Base-by-base conservation (phyloP, 1,284 basidiomycete species). In the Ustilago cynodontis region DNA sequence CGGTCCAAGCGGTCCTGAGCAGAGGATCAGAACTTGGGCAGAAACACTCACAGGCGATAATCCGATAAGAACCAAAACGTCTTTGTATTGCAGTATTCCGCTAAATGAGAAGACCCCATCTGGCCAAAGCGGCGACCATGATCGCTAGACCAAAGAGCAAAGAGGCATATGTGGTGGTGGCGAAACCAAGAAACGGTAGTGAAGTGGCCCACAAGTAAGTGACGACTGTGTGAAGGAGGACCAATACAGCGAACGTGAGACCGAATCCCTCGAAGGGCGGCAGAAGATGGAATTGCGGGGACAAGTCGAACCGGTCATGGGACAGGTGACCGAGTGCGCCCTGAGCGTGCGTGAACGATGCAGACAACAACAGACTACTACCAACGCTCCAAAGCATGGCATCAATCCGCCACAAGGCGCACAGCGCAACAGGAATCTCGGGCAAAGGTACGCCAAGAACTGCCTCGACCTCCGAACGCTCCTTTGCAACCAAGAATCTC, bases 331-430 rank as follows among this genome's bases (percentile, higher is more conserved):
- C 61, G 20, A 81, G 65, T 13, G 63, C 52, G 1, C 81, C 81
- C 37, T 83, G 80, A 3, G 80, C 78, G 6, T 77, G 68, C 11
- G 80, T 79, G 14, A 84, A 69, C 0, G 81, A 79, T 8, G 81
- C 71, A 1, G 77, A 76, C 2, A 82, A 45, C n/a, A 84, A 68
- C 3, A 84, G 60, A 43, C 69, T 75, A 37, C 73, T 77, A 13
- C 79, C 82, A 8, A 84, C 28, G 47, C 82, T 80, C 82, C 82
- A 84, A 26, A 84, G 67, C 51, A 82, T 77, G 14, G 79, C 79
- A 50, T 84, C 82, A 35, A 84, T 63, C 11, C 81, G 68, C 82
- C 82, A 84, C 20, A 84, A 63, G 9, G 79, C 66, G 41, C 79
- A 78, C 33, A 82, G 69, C 0, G 79, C 80, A 0, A 81, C 73